phyloP scores from a whole-genome alignment of 192 early-diverging fungal species.

The Ambispora gerdemannii region DNA sequence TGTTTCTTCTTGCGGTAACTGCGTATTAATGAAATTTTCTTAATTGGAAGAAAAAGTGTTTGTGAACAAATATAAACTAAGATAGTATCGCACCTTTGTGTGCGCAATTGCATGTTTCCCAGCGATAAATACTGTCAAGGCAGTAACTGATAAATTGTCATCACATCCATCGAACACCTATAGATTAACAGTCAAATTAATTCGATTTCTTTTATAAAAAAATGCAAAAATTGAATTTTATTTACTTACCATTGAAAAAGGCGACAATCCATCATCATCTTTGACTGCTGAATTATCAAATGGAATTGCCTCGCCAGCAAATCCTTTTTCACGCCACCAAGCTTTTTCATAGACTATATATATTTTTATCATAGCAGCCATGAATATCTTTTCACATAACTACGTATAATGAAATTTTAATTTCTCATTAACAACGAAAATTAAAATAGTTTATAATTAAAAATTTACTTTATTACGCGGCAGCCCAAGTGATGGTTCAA shows the following conservation, averaged over 20 bases:
- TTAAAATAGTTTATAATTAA: background rate
- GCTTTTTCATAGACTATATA: conserved; percentile 23
- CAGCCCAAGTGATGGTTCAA: conserved; percentile 9
- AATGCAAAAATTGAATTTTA: background rate
- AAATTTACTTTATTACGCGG: conserved; percentile 24
- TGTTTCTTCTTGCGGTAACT: background rate
- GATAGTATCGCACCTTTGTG: background rate
- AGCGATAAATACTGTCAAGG: conserved; percentile 18
- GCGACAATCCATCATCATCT: conserved; percentile 1
- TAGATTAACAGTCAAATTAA: too few relatives aligned
- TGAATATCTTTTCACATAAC: conserved; percentile 31
- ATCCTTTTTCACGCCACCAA: conserved; percentile 28
- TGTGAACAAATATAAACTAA: background rate
- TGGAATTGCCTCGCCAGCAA: conserved; percentile 1
- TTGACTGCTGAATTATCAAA: background rate
- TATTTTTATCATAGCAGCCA: conserved; percentile 17
- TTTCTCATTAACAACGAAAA: too few relatives aligned
- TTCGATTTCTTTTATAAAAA: background rate
- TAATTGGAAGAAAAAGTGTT: background rate
- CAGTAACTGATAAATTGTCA: conserved; percentile 9
- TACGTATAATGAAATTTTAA: too few relatives aligned
- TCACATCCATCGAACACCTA: conserved; percentile 24
- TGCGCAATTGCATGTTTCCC: conserved; percentile 27
- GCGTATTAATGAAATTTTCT: background rate
- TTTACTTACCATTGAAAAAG: conserved; percentile 23